Conservation (phyloP, 2,329 filamentous ascomycete genomes). For the Fusarium lyarnte region DNA sequence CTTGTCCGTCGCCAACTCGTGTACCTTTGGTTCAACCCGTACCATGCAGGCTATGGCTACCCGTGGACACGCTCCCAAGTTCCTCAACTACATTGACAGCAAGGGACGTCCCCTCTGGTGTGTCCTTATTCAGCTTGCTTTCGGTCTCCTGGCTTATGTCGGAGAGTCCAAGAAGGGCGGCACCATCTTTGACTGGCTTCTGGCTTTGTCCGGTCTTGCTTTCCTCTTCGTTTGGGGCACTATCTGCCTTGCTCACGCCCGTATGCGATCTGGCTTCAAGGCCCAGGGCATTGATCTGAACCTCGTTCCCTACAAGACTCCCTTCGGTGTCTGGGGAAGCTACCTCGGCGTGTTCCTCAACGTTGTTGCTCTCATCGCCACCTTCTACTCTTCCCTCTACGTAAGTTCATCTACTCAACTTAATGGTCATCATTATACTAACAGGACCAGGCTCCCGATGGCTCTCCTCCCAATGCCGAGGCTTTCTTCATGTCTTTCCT, state of each 20-base stretch:
- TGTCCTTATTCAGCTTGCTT: slow-evolving; percentile 70
- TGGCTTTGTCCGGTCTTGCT: slow-evolving; percentile 76
- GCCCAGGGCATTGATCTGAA: slow-evolving; percentile 71
- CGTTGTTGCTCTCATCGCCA: slow-evolving; percentile 76
- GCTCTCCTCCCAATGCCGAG: slow-evolving; percentile 75
- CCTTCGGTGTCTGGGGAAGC: slow-evolving; percentile 82
- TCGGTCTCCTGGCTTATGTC: slow-evolving; percentile 83
- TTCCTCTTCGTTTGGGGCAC: slow-evolving; percentile 84
- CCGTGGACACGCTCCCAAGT: slow-evolving; percentile 80
- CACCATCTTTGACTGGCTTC: slow-evolving; percentile 82
- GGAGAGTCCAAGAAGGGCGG: slow-evolving; percentile 69
- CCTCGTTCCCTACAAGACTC: slow-evolving; percentile 83
- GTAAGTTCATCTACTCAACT: not conserved
- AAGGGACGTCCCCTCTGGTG: slow-evolving; percentile 81
- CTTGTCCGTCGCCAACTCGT: slow-evolving; percentile 89
- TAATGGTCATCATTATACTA: not conserved
- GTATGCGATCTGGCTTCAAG: slow-evolving; percentile 83
- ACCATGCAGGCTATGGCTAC: slow-evolving; percentile 90
- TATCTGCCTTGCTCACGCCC: slow-evolving; percentile 88
- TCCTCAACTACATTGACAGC: slow-evolving; percentile 83
- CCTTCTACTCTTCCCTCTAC: slow-evolving; percentile 76
- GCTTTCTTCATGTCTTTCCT: slow-evolving; percentile 79
- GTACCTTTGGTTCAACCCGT: slow-evolving; percentile 90
- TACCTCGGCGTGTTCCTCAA: slow-evolving; percentile 84
- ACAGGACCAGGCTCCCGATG: slow-evolving; percentile 45